Evolutionary conservation across 2,329 filamentous ascomycete genomes (phyloP), one percentile per base, ranked within the genome.

Genomic region (Phoma herbarum): DNA sequence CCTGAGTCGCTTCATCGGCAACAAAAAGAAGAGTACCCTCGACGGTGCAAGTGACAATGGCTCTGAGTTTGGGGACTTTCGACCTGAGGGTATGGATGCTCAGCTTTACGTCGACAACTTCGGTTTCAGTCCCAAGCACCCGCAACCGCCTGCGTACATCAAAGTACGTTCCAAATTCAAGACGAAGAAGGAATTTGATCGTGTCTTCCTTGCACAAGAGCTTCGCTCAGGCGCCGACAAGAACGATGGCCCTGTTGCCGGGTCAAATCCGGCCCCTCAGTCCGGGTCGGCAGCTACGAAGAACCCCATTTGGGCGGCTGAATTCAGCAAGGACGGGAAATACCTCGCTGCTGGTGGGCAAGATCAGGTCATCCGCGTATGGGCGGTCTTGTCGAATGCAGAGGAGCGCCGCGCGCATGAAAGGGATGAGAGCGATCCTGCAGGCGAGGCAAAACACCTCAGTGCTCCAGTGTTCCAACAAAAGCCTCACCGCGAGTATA

Each of bases 291-390:
- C 74, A 4, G 72, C 69, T 2, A 67, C 51, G 39, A 82, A 82
- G 48, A 82, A 90, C 60, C 93, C 95, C 0, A 88, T 97, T 31
- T 99, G 95, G 95, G 89, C 94, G 0, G 87, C 92, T 63, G 91
- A 95, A 70, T 98, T 98, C 71, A 98, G 94, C 71, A 89, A 89
- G 60, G 94, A 98, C 79, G 95, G 95, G 5, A 91, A 85, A 70
- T 97, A 93, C 74, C 82, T 99, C 18, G 95, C 95, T 6, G 92
- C 92, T n/a, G 95, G 91, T 11, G 95, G 95, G 4, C 91, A 94
- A 66, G 95, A 98, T 74, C 87, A 87, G 63, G 84, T 93, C 16
- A 88, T 99, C 11, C 86, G 94, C 18, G 86, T 98, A 16, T 99
- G 94, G 90, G 88, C 90, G 2, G 93, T 98, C 4, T 87, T 99